Evolutionary conservation across 176 grass and related monocot species (phyloP), one percentile per base, ranked within the genome.

Genomic region (Poa pratensis): DNA sequence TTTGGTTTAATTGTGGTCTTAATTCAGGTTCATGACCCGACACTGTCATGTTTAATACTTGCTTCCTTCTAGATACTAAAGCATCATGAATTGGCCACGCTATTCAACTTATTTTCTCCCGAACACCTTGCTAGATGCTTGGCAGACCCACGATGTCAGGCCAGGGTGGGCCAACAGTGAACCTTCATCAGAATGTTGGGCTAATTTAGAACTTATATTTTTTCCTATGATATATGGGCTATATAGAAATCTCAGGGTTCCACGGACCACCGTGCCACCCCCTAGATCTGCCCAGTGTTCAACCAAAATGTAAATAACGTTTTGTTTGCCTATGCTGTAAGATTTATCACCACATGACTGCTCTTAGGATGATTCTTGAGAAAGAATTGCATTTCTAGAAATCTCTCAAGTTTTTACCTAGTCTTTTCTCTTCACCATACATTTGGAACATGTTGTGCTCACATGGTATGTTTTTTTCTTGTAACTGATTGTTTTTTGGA

Each of bases 21-120:
- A 73, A 87, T 69, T 85, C 23, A 87, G 55, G 84, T 57, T 84
- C 84, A 90, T 69, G 58, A 73, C 69, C 57, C 68, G 69, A 50
- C 15, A 57, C 58, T 79, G 75, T 22, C 68, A 61, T 83, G 39
- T 78, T 72, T 30, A 78, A 26, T 72, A 19, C 15, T n/a, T 34
- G 3, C 18, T 83, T 81, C 52, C 18, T 83, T 81, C 52, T 52
- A 51, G 51, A 89, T 64, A 18, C 54, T 84, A 75, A 48, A 64
- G 37, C 27, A 75, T 50, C 12, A 51, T 80, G 45, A 59, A 51
- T 23, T 60, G 12, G 20, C 75, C 49, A 90, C 39, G 22, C 71
- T 40, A 77, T 82, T 66, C 12, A 53, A 32, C 45, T 45, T 61
- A 71, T 50, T 69, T 14, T 11, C 49, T 76, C 54, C 37, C 4